Percentiles rank a stretch among this genome's conserved stretches.
Conservation (phyloP, 805 yeast genomes). For the Nakazawaea ambrosiae region DNA sequence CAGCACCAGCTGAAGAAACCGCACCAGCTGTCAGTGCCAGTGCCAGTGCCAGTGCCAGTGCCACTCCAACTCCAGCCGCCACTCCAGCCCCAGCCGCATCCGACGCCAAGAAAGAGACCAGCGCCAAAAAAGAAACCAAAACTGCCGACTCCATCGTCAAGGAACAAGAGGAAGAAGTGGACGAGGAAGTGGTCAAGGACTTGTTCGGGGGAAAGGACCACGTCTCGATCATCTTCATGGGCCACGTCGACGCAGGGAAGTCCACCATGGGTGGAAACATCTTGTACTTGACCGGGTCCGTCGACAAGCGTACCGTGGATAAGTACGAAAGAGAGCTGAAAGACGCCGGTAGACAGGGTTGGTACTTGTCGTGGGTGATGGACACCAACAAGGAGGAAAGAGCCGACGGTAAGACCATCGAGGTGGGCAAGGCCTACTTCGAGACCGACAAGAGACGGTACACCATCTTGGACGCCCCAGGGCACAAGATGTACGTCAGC, state of each 20-base stretch:
- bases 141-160: slow-evolving; percentile 48
- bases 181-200: slow-evolving; percentile 82
- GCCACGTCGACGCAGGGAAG: slow-evolving; percentile 99
- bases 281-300: slow-evolving; percentile 89
- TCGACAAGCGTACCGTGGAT: slow-evolving; percentile 97
- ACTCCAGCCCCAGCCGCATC: slow-evolving; percentile 12
- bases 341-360: slow-evolving; percentile 99
- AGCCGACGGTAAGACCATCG: slow-evolving; percentile 97
- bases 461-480: slow-evolving; percentile 98
- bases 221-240: slow-evolving; percentile 95
- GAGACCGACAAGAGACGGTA: slow-evolving; percentile 98
- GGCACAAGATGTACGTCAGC: slow-evolving; percentile 97
- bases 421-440: slow-evolving; percentile 95
- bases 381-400: slow-evolving; percentile 99
- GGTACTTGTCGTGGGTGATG: slow-evolving; percentile 99
- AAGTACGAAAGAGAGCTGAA: slow-evolving; percentile 97
- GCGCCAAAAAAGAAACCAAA: slow-evolving; percentile 11
- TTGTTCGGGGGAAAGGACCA: slow-evolving; percentile 98
- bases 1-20: slow-evolving; percentile 16
- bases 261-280: slow-evolving; percentile 99
- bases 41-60: slow-evolving; percentile 14
- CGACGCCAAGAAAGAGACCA: slow-evolving; percentile 14
- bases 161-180: slow-evolving; percentile 76
- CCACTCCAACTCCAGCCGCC: slow-evolving; percentile 14
- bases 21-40: too few species aligned